Evolutionary conservation across 495 filamentous ascomycete genomes (phyloP).

Genomic region (Xylaria acuta): DNA sequence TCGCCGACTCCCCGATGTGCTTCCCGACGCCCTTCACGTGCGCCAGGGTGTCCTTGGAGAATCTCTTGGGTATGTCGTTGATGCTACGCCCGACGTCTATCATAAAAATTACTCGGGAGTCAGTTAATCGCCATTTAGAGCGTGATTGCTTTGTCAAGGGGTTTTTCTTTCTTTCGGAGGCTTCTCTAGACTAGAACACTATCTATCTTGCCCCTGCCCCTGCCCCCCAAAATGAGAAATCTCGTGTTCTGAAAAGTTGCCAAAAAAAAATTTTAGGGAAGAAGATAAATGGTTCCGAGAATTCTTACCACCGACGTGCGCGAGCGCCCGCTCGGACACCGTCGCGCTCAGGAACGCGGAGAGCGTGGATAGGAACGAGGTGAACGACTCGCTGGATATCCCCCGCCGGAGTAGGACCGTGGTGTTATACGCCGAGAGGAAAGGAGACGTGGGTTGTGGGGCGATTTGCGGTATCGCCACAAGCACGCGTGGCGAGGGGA

Average conservation of each 20-base stretch:
- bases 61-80: slow-evolving; percentile 26
- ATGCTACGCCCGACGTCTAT: slow-evolving; percentile 33
- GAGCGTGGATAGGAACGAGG: slow-evolving; percentile 35
- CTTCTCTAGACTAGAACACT: too few relatives aligned
- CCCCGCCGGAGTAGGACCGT: slow-evolving; percentile 30
- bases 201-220: too few relatives aligned
- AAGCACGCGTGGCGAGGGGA: neutral
- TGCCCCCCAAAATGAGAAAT: too few relatives aligned
- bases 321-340: slow-evolving; percentile 34
- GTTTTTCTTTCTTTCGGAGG: too few relatives aligned
- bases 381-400: slow-evolving; percentile 33
- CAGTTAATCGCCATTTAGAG: too few relatives aligned
- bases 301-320: slow-evolving; percentile 32
- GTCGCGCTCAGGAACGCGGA: slow-evolving; percentile 36
- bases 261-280: too few relatives aligned
- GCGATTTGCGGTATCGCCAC: slow-evolving; percentile 38
- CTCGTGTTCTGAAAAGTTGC: too few relatives aligned
- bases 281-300: too few relatives aligned
- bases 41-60: slow-evolving; percentile 29
- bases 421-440: slow-evolving; percentile 31
- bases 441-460: slow-evolving; percentile 29
- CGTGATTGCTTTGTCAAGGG: too few relatives aligned
- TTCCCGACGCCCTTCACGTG: slow-evolving; percentile 30
- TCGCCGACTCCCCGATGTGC: slow-evolving; percentile 25
- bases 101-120: too few relatives aligned